These are phyloP conservation scores for Yamadazyma friedrichii DNA, from an alignment of 1,139 yeast species.

Conservation along the genomic window DNA sequence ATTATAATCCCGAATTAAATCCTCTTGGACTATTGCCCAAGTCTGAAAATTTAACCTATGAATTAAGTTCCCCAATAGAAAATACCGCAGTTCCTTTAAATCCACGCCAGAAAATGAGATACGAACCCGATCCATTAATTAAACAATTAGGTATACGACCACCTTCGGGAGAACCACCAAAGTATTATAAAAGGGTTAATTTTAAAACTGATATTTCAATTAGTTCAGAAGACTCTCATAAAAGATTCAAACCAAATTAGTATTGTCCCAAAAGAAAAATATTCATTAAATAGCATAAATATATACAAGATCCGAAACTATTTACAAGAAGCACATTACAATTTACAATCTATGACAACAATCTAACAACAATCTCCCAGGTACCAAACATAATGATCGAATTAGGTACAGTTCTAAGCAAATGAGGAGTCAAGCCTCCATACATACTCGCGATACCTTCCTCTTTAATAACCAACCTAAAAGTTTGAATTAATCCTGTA, in stretches of 20 bases:
- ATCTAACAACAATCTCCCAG: slow-evolving; percentile 88
- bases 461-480: slow-evolving; percentile 76
- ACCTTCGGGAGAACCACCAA: slow-evolving; percentile 41
- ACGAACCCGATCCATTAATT: slow-evolving; percentile 30
- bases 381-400: slow-evolving; percentile 99
- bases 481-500: slow-evolving; percentile 86
- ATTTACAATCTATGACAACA: slow-evolving; percentile 40
- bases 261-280: not conserved
- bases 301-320: slow-evolving; percentile 11
- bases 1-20: slow-evolving; percentile 46
- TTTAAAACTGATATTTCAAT: slow-evolving; percentile 66
- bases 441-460: slow-evolving; percentile 94
- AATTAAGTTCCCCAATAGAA: slow-evolving; percentile 15
- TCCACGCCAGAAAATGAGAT: slow-evolving; percentile 9
- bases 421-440: slow-evolving; percentile 96
- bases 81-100: slow-evolving; percentile 30
- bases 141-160: slow-evolving; percentile 25
- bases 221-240: slow-evolving; percentile 72
- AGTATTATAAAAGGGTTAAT: slow-evolving; percentile 36
- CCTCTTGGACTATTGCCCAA: slow-evolving; percentile 46
- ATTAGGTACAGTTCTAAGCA: slow-evolving; percentile 95
- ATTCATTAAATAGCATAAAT: not conserved
- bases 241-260: slow-evolving; percentile 30
- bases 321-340: slow-evolving; percentile 4
- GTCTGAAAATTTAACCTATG: slow-evolving; percentile 5